phyloP scores from a whole-genome alignment of 31 red algal genomes.

The Odonthalia washingtoniensis region DNA sequence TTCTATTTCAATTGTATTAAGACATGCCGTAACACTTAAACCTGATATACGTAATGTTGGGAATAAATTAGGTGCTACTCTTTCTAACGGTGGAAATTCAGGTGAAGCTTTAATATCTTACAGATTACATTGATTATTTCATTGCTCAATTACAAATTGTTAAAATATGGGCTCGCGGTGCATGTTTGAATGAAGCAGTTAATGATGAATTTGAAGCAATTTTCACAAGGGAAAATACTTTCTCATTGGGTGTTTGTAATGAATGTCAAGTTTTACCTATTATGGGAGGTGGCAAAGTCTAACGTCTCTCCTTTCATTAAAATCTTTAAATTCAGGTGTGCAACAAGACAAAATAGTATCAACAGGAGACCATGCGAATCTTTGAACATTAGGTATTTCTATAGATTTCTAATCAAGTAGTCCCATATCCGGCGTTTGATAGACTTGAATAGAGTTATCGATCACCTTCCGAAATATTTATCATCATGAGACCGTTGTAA shows the following conservation, averaged over 20 bases:
- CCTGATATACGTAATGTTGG: constrained; percentile 80
- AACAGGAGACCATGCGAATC: constrained; percentile 95
- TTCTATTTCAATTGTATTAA: constrained; percentile 56
- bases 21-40: constrained; percentile 55
- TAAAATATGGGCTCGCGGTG: no score
- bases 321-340: constrained; percentile 93
- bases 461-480: constrained; percentile 85
- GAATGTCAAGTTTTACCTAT: no score
- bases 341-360: constrained; percentile 93
- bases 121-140: no score
- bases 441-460: constrained; percentile 90
- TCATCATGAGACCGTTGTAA: constrained; percentile 94
- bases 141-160: no score
- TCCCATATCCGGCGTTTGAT: constrained; percentile 86
- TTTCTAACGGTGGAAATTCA: constrained; percentile 78
- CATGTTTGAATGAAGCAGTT: no score
- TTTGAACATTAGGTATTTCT: constrained; percentile 70
- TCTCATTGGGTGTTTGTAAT: no score
- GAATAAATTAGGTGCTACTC: constrained; percentile 94
- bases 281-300: no score
- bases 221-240: no score
- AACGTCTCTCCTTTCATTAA: no score
- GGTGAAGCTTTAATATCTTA: constrained; percentile 87
- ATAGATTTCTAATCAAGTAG: constrained; percentile 95
- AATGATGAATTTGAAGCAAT: no score